A percentile compares a stretch with the other conserved stretches of the same genome.
Conservation (phyloP, 441 rosid genomes). For the Francoa sonchifolia region DNA sequence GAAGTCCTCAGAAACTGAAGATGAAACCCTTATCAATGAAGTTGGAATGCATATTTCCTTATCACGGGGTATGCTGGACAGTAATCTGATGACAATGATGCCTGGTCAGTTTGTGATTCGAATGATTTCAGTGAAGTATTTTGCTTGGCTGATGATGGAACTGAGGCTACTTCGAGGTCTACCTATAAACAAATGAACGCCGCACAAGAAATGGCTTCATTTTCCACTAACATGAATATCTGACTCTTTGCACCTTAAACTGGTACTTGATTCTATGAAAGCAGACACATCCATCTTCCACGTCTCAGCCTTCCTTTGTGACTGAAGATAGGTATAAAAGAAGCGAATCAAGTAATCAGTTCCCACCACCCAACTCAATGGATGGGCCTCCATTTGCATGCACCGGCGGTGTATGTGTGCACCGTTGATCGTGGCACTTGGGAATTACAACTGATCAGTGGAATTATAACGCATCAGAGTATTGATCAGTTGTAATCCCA, state of each 20-base stretch:
- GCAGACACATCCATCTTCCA: slow-evolving; percentile 9
- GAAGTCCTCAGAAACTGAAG: slow-evolving; percentile 20
- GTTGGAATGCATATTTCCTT: slow-evolving; percentile 12
- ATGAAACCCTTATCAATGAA: slow-evolving; percentile 13
- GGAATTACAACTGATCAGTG: too few species aligned
- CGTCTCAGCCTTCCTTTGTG: slow-evolving; percentile 11
- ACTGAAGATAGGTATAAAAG: slow-evolving; percentile 35
- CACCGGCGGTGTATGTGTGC: too few species aligned
- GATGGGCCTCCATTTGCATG: too few species aligned
- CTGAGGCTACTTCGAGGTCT: neutral
- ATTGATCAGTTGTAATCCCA: too few species aligned
- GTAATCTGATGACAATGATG: neutral
- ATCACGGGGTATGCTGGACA: slow-evolving; percentile 2
- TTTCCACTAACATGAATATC: slow-evolving; percentile 4
- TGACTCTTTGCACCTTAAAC: slow-evolving; percentile 6
- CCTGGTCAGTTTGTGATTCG: slow-evolving; percentile 16
- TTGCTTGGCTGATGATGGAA: neutral
- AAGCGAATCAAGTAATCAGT: slow-evolving; percentile 26
- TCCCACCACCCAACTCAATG: slow-evolving; percentile 15
- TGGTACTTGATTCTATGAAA: slow-evolving; percentile 7
- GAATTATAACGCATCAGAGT: too few species aligned
- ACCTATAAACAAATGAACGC: neutral
- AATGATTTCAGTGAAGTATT: slow-evolving; percentile 12
- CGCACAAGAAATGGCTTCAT: slow-evolving; percentile 5
- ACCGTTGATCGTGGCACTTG: too few species aligned